Evolutionary conservation across 176 grass and related monocot genomes (phyloP), one percentile per base, ranked within the genome.

Genomic region (Oryza nivara): DNA sequence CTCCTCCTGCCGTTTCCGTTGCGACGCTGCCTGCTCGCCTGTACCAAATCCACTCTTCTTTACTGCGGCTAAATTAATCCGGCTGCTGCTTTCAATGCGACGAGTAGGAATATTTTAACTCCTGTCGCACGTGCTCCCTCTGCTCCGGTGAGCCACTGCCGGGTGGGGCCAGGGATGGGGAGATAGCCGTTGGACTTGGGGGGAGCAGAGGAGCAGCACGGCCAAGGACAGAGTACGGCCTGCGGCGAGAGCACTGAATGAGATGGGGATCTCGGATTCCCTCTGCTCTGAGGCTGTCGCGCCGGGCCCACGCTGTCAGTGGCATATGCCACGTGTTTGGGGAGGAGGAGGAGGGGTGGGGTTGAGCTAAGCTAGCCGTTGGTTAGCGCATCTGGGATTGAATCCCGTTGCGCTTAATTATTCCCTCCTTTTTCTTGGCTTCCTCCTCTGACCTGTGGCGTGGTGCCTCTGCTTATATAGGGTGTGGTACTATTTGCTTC

Each of bases 311-410:
- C 60, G 15, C 9, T 67, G 84, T 67, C 84, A 77, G 34, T 5
- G 16, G 3, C 73, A n/a, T 11, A n/a, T 11, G 25, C 17, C 13
- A 58, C 17, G 49, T 49, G 47, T 49, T 32, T 32, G 30, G 3
- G 30, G 30, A 32, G 30, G 30, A 30, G 30, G 30, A 32, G 30
- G 2, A 32, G 30, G 30, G 30, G 30, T 12, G 45, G 45, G 45
- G 11, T 11, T 52, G 14, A 56, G 46, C 64, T 12, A 86, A 86
- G 68, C 25, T 90, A 91, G 85, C 89, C 85, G 85, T 91, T 91
- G 74, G 41, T 87, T 91, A 87, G 41, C 80, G 75, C 51, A 91
- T 87, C 81, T 80, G 79, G 75, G 85, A 23, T 73, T 32, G 70
- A 80, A 91, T 87, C 49, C 49, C 49, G n/a, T 75, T 84, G 41